A percentile compares a stretch with the other conserved stretches of the same genome.
Conservation (phyloP, 176 grass and related monocot species). For the Paspalum notatum region DNA sequence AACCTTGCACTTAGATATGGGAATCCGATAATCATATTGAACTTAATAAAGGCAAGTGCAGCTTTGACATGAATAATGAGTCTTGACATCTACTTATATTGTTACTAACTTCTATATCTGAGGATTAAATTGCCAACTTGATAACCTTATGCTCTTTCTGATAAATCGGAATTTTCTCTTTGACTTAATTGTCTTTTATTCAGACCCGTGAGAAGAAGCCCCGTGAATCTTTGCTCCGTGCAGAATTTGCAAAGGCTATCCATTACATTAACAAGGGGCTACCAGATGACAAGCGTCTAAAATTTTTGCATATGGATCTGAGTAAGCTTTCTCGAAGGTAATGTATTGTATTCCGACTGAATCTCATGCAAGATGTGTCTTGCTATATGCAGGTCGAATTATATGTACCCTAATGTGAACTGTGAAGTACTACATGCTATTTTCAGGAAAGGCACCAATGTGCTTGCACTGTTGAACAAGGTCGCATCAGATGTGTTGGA, state of each 20-base stretch:
- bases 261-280: conserved; percentile 85
- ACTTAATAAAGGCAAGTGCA: conserved; percentile 94
- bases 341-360: conserved; percentile 4
- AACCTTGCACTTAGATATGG: conserved; percentile 97
- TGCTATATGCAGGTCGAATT: conserved; percentile 31
- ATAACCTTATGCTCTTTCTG: conserved; percentile 22
- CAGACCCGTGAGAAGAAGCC: conserved; percentile 97
- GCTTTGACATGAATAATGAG: conserved; percentile 8
- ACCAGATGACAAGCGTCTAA: conserved; percentile 64
- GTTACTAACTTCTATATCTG: not conserved
- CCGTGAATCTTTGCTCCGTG: conserved; percentile 90
- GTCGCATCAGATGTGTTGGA: conserved; percentile 80
- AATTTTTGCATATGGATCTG: conserved; percentile 98
- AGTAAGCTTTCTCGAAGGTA: conserved; percentile 93
- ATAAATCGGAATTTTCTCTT: conserved; percentile 41
- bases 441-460: conserved; percentile 73
- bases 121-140: conserved; percentile 25
- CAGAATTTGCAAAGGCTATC: conserved; percentile 92
- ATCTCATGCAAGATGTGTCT: conserved; percentile 17
- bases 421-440: conserved; percentile 33
- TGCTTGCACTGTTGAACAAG: conserved; percentile 71
- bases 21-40: conserved; percentile 93
- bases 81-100: conserved; percentile 3
- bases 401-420: conserved; percentile 17
- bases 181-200: conserved; percentile 39